phyloP scores from a whole-genome alignment of 1,284 basidiomycete genomes.

The Ceratobasidium theobromae region DNA sequence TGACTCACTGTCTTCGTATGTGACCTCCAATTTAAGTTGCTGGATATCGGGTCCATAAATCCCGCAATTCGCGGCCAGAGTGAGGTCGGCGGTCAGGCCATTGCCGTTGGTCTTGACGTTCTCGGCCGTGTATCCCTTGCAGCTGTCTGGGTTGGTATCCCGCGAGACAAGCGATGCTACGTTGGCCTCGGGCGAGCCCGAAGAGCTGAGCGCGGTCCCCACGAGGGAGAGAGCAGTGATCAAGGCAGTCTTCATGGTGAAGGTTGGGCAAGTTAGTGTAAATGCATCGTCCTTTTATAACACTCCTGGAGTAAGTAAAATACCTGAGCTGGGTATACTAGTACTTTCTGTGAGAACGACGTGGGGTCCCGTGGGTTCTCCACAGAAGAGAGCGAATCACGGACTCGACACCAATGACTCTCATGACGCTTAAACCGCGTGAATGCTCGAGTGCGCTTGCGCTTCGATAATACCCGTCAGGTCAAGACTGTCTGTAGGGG shows the following conservation, averaged over 20 bases:
- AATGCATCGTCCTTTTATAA: neutral
- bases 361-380: neutral
- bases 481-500: neutral
- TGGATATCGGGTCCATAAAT: constrained; percentile 69
- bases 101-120: constrained; percentile 48
- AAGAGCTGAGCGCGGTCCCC: constrained; percentile 17
- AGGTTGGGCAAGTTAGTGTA: neutral
- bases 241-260: constrained; percentile 26
- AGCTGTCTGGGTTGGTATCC: constrained; percentile 33
- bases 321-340: neutral
- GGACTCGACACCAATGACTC: too few species aligned
- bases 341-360: neutral
- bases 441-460: neutral
- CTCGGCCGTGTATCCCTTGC: constrained; percentile 54
- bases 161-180: constrained; percentile 8
- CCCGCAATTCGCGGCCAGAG: constrained; percentile 64
- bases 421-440: neutral
- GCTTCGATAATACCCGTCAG: neutral
- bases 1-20: constrained; percentile 63
- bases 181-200: neutral
- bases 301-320: neutral
- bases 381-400: neutral
- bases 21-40: constrained; percentile 63
- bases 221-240: constrained; percentile 11
- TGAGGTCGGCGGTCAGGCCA: constrained; percentile 39